Evolutionary conservation across 768 basidiomycete genomes (phyloP).

Genomic region (Mycena belliarum): DNA sequence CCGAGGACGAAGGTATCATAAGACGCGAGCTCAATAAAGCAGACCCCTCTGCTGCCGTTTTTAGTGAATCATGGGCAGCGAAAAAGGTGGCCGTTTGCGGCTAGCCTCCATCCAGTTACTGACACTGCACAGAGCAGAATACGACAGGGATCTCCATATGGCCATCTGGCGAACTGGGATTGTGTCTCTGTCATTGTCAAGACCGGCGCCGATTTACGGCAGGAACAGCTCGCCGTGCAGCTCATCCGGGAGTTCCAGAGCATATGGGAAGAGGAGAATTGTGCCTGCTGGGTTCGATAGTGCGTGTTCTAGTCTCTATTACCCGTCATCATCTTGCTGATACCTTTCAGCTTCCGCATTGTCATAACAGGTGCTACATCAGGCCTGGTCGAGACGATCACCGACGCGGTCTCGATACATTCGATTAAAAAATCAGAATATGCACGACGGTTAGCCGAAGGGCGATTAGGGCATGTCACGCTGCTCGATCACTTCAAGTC

Average conservation of each 20-base stretch:
- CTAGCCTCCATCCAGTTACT: neutral
- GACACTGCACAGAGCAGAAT: constrained; percentile 67
- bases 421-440: constrained; percentile 99
- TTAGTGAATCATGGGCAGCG: constrained; percentile 91
- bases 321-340: neutral
- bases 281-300: constrained; percentile 94
- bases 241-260: constrained; percentile 89
- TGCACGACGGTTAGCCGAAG: constrained; percentile 79
- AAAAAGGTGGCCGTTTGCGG: constrained; percentile 70
- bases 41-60: constrained; percentile 94
- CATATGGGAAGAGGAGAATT: constrained; percentile 95
- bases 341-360: constrained; percentile 88
- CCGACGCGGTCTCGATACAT: constrained; percentile 96
- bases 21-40: constrained; percentile 89
- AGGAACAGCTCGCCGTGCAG: constrained; percentile 96
- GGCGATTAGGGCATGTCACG: constrained; percentile 83
- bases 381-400: constrained; percentile 96
- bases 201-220: constrained; percentile 93
- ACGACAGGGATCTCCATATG: constrained; percentile 91
- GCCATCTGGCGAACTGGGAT: constrained; percentile 87
- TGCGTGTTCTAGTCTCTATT: constrained; percentile 33
- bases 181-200: constrained; percentile 98
- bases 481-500: constrained; percentile 90
- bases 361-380: constrained; percentile 92
- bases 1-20: constrained; percentile 93